Evolutionary conservation across 257 asterid genomes (phyloP), one percentile per base, ranked within the genome.

Genomic region (Anisodus acutangulus): DNA sequence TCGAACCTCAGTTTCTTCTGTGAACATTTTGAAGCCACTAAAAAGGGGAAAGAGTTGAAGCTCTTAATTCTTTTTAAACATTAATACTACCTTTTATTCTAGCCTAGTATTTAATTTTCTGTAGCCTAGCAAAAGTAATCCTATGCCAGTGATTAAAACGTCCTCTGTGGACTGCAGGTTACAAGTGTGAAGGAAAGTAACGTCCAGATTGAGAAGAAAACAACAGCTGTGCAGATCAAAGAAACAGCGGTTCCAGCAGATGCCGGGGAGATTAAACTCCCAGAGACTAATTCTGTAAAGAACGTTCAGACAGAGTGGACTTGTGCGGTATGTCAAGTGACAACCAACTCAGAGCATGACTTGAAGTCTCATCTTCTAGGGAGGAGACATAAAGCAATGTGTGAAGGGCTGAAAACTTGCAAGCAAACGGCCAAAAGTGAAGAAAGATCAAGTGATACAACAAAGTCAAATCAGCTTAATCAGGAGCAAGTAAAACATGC

Each of bases 291-390:
- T 51, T 80, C 84, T 37, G 3, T n/a, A 45, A 55, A 79, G 87
- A 31, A 78, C 22, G 45, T 72, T 45, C n/a, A n/a, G 83, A 86
- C 8, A 80, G 91, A 87, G 80, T 84, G 90, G 94, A 88, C 58
- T 15, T 88, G 91, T 78, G 85, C 60, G 53, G 58, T 85, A 60
- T 87, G 92, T 41, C 82, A 86, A 39, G 87, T 90, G 31, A 68
- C 85, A 37, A 64, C 87, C 70, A 22, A 78, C 4, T 53, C 88
- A 19, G 90, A 88, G 88, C 51, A 10, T 2, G 13, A 1, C 2
- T 58, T 91, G 81, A 85, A 80, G 11, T 39, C 4, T 54, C 94
- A 89, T 85, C 89, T 89, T 51, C 35, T 6, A 9, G 92, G 93
- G 45, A 62, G 6, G 3, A 88, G 67, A 51, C 93, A 91, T 87